A percentile compares a stretch with the other conserved stretches of the same genome.
These are phyloP conservation scores for Leptodontidium sp. DNA, from an alignment of 2,329 filamentous ascomycete genomes.

Conservation along the genomic window DNA sequence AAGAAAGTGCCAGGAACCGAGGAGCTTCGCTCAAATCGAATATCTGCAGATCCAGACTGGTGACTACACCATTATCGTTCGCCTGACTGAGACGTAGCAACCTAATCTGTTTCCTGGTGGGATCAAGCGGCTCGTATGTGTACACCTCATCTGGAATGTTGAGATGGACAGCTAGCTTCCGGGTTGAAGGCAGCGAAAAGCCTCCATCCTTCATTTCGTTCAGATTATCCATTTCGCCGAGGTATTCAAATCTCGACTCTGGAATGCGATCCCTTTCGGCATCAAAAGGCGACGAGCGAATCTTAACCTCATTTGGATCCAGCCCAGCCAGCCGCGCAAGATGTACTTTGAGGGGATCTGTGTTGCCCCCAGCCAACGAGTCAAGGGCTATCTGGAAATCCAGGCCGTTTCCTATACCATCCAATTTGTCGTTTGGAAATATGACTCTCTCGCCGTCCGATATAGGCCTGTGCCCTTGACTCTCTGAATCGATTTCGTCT, in stretches of 20 bases:
- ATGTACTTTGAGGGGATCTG: background rate
- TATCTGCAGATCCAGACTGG: background rate
- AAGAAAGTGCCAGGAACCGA: background rate
- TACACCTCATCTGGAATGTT: background rate
- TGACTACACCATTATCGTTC: background rate
- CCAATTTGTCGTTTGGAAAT: background rate
- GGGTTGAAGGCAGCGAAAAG: background rate
- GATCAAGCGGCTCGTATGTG: background rate
- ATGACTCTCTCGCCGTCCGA: background rate
- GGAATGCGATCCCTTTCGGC: background rate
- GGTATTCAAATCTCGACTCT: background rate
- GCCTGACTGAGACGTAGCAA: background rate
- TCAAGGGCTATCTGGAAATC: background rate
- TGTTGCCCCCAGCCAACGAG: background rate
- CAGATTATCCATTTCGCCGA: background rate
- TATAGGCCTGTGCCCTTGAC: background rate
- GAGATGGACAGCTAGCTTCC: background rate
- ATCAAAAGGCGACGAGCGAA: background rate
- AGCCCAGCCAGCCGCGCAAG: background rate
- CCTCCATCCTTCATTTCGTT: background rate
- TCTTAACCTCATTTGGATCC: background rate
- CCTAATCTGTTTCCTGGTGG: background rate
- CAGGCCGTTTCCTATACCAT: background rate
- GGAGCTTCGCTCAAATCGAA: background rate
- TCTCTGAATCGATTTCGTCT: background rate